Evolutionary conservation across 139 green algal species (phyloP).

Genomic region (Coccomyxa sp.): DNA sequence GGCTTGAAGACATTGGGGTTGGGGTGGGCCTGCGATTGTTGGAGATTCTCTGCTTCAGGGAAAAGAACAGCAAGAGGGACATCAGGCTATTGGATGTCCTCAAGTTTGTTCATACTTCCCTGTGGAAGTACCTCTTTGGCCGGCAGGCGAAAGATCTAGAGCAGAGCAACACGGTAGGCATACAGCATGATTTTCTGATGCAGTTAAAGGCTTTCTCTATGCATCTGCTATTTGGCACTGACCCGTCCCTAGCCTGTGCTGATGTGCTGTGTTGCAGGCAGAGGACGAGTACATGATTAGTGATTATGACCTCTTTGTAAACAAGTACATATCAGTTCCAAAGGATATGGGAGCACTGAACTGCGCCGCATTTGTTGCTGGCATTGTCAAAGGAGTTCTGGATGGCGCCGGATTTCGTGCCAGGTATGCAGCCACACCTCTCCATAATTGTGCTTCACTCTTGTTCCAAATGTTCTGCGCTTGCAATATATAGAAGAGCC

Average conservation of each 20-base stretch:
- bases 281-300: conserved; percentile 63
- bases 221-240: not conserved
- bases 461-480: not conserved
- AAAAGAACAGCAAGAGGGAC: conserved; percentile 65
- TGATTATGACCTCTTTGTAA: conserved; percentile 86
- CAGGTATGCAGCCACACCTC: conserved; percentile 30
- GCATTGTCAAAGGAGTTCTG: conserved; percentile 88
- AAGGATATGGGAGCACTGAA: conserved; percentile 88
- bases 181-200: not conserved
- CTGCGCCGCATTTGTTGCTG: conserved; percentile 83
- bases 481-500: not conserved
- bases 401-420: conserved; percentile 85
- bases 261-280: conserved; percentile 15
- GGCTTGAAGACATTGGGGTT: conserved; percentile 78
- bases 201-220: not conserved
- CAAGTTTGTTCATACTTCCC: conserved; percentile 82
- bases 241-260: not conserved
- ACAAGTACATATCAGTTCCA: conserved; percentile 87
- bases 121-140: conserved; percentile 93
- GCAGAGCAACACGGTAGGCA: conserved; percentile 74
- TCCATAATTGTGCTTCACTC: no score
- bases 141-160: conserved; percentile 91
- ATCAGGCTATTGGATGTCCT: conserved; percentile 83
- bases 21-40: conserved; percentile 81
- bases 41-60: conserved; percentile 81